phyloP scores from a whole-genome alignment of 2,329 filamentous ascomycete genomes.

The Trichocomaceae sp. region DNA sequence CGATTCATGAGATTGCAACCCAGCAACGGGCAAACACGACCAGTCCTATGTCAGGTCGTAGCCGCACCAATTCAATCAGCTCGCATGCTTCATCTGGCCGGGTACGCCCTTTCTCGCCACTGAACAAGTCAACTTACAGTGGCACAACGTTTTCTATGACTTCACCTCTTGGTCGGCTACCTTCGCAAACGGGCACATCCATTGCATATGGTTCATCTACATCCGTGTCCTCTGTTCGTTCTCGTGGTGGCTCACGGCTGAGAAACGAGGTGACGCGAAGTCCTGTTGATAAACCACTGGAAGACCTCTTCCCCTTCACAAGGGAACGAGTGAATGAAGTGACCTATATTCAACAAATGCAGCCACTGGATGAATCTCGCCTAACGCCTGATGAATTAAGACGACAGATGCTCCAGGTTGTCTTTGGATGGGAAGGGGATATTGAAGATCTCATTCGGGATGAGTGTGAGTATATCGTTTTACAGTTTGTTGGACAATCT shows the following conservation, averaged over 20 bases:
- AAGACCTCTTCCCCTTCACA: constrained; percentile 82
- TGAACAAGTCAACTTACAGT: constrained; percentile 37
- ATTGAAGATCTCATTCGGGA: constrained; percentile 75
- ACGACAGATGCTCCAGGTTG: constrained; percentile 81
- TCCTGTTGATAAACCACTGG: constrained; percentile 63
- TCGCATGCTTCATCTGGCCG: constrained; percentile 49
- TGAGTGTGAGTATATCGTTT: constrained; percentile 51
- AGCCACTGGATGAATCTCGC: constrained; percentile 50
- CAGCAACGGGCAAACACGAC: constrained; percentile 57
- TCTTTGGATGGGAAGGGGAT: constrained; percentile 92
- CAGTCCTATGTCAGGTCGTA: constrained; percentile 59
- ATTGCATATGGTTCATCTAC: constrained; percentile 36
- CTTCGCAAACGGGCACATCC: constrained; percentile 37
- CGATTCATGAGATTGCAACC: constrained; percentile 55
- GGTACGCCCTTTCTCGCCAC: constrained; percentile 35
- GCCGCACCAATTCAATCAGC: constrained; percentile 56
- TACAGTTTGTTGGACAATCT: background rate
- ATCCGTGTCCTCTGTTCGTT: constrained; percentile 44
- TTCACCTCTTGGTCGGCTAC: constrained; percentile 28
- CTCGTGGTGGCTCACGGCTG: constrained; percentile 57
- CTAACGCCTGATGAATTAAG: constrained; percentile 72
- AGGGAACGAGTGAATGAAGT: constrained; percentile 75
- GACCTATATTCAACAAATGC: constrained; percentile 66
- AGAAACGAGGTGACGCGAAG: constrained; percentile 74
- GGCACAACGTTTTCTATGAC: constrained; percentile 42